phyloP scores from a whole-genome alignment of 192 early-diverging fungal species.

The Podila minutissima region DNA sequence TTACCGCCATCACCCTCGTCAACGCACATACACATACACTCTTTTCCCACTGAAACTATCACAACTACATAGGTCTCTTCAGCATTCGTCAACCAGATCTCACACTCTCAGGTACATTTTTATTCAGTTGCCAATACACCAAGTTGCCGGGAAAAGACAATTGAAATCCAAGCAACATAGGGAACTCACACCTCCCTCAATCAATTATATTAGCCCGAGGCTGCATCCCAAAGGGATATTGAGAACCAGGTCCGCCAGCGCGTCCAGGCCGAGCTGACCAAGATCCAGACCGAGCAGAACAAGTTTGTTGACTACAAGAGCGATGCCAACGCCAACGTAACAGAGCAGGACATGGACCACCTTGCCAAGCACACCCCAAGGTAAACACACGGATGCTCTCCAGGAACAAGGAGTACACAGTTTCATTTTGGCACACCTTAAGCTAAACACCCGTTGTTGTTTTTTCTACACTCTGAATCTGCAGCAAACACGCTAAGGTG shows the following conservation, averaged over 20 bases:
- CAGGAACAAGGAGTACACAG: too few species aligned
- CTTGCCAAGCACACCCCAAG: conserved; percentile 25
- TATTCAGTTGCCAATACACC: neutral
- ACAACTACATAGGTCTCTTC: conserved; percentile 25
- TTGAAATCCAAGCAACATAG: neutral
- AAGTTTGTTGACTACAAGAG: conserved; percentile 22
- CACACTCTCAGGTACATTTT: conserved; percentile 34
- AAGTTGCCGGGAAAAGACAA: neutral
- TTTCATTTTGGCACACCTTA: too few species aligned
- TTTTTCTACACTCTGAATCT: neutral
- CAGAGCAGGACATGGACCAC: conserved; percentile 46
- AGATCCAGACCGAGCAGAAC: conserved; percentile 36
- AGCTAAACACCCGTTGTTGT: neutral
- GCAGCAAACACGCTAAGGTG: conserved; percentile 39
- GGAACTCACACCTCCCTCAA: neutral
- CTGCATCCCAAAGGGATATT: conserved; percentile 35
- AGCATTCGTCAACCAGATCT: conserved; percentile 37
- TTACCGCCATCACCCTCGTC: too few species aligned
- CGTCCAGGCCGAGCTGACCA: conserved; percentile 41
- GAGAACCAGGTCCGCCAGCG: conserved; percentile 45
- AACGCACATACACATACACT: neutral
- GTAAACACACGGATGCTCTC: neutral
- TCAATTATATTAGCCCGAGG: neutral
- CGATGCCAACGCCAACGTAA: conserved; percentile 42
- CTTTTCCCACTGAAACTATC: neutral